Percentiles rank a stretch among this genome's conserved stretches.
These are phyloP conservation scores for Camellia granthamiana DNA, from an alignment of 148 eudicot species.

Conservation along the genomic window DNA sequence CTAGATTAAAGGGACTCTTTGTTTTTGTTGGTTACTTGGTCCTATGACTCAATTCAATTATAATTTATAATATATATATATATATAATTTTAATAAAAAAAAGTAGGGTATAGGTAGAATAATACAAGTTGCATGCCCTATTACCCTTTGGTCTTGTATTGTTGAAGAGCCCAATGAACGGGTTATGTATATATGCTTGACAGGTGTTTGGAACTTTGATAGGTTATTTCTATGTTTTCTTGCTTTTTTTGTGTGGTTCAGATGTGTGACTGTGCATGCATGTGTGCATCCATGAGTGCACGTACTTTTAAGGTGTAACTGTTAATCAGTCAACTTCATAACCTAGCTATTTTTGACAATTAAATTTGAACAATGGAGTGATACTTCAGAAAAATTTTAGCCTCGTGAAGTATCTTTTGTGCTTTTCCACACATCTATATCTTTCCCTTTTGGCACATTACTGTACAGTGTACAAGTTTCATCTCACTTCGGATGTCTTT, in stretches of 20 bases:
- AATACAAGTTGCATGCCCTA: no score
- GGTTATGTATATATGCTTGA: no score
- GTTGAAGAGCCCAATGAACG: no score
- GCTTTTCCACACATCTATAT: background rate
- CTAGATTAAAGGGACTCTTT: no score
- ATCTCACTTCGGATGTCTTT: background rate
- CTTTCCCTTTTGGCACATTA: background rate
- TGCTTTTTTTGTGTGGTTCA: background rate
- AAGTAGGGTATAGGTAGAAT: no score
- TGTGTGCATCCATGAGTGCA: no score
- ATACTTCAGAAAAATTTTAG: background rate
- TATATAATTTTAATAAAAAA: no score
- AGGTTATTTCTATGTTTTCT: no score
- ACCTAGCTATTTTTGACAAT: background rate
- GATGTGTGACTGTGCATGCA: background rate
- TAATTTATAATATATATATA: no score
- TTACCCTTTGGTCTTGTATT: no score
- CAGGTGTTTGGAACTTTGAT: background rate
- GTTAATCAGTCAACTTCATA: background rate
- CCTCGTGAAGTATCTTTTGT: background rate
- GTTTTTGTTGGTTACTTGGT: no score
- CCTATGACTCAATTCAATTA: no score
- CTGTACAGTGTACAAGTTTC: background rate
- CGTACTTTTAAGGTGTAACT: background rate
- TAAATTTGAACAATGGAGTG: background rate